These are phyloP conservation scores for Ramaria rubella DNA, from an alignment of 768 basidiomycete species.

Conservation along the genomic window DNA sequence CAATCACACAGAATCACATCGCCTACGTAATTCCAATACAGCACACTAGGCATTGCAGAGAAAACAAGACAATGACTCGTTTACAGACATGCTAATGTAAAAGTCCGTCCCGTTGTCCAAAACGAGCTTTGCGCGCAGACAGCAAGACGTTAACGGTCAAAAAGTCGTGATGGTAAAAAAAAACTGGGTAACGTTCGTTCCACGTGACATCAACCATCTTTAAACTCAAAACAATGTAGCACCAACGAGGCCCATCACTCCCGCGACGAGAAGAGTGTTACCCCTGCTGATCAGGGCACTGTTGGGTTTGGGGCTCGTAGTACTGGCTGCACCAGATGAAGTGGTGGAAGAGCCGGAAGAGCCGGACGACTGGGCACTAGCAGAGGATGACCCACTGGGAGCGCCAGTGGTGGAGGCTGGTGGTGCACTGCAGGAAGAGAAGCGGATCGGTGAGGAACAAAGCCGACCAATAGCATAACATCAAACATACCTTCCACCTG, in stretches of 20 bases:
- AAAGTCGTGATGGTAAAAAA: not conserved
- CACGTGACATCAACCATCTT: not conserved
- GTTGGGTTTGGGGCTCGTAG: slow-evolving; percentile 21
- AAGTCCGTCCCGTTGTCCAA: not conserved
- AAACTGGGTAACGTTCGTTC: not conserved
- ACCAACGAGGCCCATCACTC: slow-evolving; percentile 46
- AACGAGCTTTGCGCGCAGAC: not conserved
- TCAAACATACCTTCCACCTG: not conserved
- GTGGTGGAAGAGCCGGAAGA: not conserved
- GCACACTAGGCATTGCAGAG: not conserved
- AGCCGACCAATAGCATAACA: not conserved
- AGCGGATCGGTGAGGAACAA: not conserved
- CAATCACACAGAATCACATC: not conserved
- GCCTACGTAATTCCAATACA: not conserved
- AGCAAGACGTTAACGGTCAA: not conserved
- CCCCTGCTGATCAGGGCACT: slow-evolving; percentile 28
- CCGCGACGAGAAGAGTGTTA: slow-evolving; percentile 39
- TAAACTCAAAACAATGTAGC: slow-evolving; percentile 38
- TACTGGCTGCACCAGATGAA: slow-evolving; percentile 7
- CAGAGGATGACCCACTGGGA: not conserved
- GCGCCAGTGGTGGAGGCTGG: not conserved
- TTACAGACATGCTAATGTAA: not conserved
- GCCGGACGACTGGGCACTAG: not conserved
- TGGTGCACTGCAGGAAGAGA: not conserved
- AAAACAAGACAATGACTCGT: not conserved